Evolutionary conservation across 306 rosid species (phyloP).

Genomic region (Lathyrus sativus): DNA sequence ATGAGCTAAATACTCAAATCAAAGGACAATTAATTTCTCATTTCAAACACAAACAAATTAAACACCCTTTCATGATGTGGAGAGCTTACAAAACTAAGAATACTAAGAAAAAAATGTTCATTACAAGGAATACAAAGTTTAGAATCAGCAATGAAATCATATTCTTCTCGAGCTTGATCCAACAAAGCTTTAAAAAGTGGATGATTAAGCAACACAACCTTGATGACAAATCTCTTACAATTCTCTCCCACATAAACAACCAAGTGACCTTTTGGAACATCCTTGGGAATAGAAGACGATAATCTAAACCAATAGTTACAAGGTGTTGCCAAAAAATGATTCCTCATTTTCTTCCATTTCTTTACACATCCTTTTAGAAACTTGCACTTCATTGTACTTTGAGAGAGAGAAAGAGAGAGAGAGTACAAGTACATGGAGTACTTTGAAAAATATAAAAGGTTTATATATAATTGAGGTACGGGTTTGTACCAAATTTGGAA

Average conservation of each 20-base stretch:
- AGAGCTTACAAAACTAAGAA: slow-evolving; percentile 56
- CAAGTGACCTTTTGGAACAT: slow-evolving; percentile 96
- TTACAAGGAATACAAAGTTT: slow-evolving; percentile 86
- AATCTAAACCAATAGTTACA: slow-evolving; percentile 54
- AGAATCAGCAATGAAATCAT: slow-evolving; percentile 63
- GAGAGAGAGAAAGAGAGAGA: not conserved
- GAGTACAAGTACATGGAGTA: slow-evolving; percentile 42
- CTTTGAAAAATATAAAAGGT: slow-evolving; percentile 48
- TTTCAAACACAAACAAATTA: slow-evolving; percentile 39
- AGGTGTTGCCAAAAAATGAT: slow-evolving; percentile 40
- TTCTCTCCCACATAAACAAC: slow-evolving; percentile 87
- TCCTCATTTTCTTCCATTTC: slow-evolving; percentile 72
- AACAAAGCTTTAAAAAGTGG: slow-evolving; percentile 83
- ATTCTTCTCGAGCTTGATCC: slow-evolving; percentile 85
- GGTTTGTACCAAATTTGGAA: slow-evolving; percentile 35
- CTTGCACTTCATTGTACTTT: slow-evolving; percentile 41
- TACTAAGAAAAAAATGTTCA: slow-evolving; percentile 64
- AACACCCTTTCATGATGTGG: slow-evolving; percentile 36
- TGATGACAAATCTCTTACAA: slow-evolving; percentile 78
- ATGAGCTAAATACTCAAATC: slow-evolving; percentile 34
- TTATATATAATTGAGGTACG: slow-evolving; percentile 59
- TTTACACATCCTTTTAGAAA: slow-evolving; percentile 57
- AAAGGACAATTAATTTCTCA: slow-evolving; percentile 6
- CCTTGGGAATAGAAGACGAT: slow-evolving; percentile 71
- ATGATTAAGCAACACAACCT: slow-evolving; percentile 63